phyloP scores from a whole-genome alignment of 2,329 filamentous ascomycete species.

The Ambrosiella beaveri region DNA sequence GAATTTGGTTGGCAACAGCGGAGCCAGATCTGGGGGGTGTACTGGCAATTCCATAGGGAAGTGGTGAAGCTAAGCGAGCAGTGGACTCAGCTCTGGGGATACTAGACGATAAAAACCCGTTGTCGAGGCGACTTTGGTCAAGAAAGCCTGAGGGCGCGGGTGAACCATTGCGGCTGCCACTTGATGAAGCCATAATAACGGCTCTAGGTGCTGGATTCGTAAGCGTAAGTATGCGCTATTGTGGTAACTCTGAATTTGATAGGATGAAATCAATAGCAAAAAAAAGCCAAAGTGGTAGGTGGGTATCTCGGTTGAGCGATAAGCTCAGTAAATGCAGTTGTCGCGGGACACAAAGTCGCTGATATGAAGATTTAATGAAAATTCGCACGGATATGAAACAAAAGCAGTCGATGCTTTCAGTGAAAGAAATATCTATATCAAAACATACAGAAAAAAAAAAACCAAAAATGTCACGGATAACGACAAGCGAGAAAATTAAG shows the following conservation, averaged over 20 bases:
- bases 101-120: slow-evolving; percentile 7
- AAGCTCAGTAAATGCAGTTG: background rate
- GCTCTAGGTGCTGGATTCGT: background rate
- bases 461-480: background rate
- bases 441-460: background rate
- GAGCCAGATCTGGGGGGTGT: slow-evolving; percentile 28
- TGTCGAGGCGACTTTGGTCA: slow-evolving; percentile 1
- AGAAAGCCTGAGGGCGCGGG: slow-evolving; percentile 1
- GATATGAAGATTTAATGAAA: background rate
- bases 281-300: background rate
- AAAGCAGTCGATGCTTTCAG: background rate
- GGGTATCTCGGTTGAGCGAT: background rate
- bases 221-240: too few relatives aligned
- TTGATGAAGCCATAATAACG: slow-evolving; percentile 8
- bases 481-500: background rate
- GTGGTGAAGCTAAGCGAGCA: slow-evolving; percentile 36
- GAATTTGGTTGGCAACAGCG: slow-evolving; percentile 6
- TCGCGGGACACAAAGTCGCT: too few relatives aligned
- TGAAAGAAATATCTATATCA: background rate
- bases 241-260: too few relatives aligned
- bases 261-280: too few relatives aligned
- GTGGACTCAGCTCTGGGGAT: slow-evolving; percentile 21
- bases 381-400: background rate
- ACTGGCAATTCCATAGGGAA: slow-evolving; percentile 29
- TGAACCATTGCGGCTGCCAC: slow-evolving; percentile 6